Percentiles rank a stretch among this genome's conserved stretches.
Evolutionary conservation across 2,329 filamentous ascomycete species (phyloP).

Genomic region (Daldinia eschscholtzii): DNA sequence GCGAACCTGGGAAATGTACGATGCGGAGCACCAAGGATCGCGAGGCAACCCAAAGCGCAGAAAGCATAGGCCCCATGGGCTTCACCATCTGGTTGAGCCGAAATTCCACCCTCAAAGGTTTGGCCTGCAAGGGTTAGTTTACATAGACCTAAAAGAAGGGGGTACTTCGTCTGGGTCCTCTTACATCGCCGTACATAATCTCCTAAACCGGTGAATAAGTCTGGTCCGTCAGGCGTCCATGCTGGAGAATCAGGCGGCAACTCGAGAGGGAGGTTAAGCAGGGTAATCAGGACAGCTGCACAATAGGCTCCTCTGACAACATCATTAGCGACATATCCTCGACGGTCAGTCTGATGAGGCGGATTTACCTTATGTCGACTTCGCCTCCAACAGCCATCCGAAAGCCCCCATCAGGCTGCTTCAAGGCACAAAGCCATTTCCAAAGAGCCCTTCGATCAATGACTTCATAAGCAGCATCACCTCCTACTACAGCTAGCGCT

Average conservation of each 20-base stretch:
- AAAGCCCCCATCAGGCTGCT: slow-evolving; percentile 91
- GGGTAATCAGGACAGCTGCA: slow-evolving; percentile 83
- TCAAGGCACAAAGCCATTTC: slow-evolving; percentile 88
- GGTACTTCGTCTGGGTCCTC: slow-evolving; percentile 53
- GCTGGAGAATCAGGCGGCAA: slow-evolving; percentile 80
- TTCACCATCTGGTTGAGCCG: slow-evolving; percentile 85
- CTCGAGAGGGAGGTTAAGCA: slow-evolving; percentile 85
- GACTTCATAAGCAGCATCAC: slow-evolving; percentile 77
- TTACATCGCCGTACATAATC: slow-evolving; percentile 85
- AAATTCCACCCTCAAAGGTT: slow-evolving; percentile 95
- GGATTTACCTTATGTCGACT: slow-evolving; percentile 84
- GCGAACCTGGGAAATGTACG: slow-evolving; percentile 78
- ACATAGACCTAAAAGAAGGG: slow-evolving; percentile 26
- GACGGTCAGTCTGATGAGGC: slow-evolving; percentile 25
- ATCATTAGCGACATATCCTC: slow-evolving; percentile 40
- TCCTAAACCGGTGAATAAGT: slow-evolving; percentile 78
- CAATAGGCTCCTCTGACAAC: slow-evolving; percentile 85
- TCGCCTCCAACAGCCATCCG: slow-evolving; percentile 88
- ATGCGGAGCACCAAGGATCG: slow-evolving; percentile 84
- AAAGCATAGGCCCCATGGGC: slow-evolving; percentile 98
- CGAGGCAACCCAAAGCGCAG: slow-evolving; percentile 89
- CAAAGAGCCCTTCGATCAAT: slow-evolving; percentile 89
- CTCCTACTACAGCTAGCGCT: slow-evolving; percentile 82
- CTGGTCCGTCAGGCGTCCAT: slow-evolving; percentile 70
- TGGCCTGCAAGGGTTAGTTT: slow-evolving; percentile 70